Base-by-base conservation (phyloP, 768 basidiomycete genomes). In the Psilocybe cyanescens region DNA sequence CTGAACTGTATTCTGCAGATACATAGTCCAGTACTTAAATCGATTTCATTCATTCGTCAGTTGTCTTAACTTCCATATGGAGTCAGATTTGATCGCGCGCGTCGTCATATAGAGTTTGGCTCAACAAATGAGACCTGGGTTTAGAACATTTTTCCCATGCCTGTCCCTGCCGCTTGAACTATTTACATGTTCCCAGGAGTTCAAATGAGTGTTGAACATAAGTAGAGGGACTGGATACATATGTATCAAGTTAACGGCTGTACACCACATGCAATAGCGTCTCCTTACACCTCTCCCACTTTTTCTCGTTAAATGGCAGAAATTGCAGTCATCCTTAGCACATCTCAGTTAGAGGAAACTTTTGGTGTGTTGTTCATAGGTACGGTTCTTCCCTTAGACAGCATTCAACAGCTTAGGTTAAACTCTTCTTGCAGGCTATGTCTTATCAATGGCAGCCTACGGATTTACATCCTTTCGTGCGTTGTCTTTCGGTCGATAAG, bases 381-480 rank as follows among this genome's bases (percentile, higher is more conserved):
- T 70, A 55, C 35, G 64, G 7, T 55, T 24, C 24, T 47, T 7
- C 19, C 8, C 6, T 30, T 28, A 31, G 24, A 19, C 19, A 1
- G 24, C 24, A 24, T 24, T 24, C 24, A 24, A 24, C 24, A 24
- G 2, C 24, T 24, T 24, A 24, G 24, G 24, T 24, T 24, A 24
- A 24, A 24, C 24, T 24, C n/a, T n/a, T 9, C 28, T 50, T 46
- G 6, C 33, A 68, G 71, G 72, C 9, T 74, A 72, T 63, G 63
- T 69, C 7, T n/a, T 71, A 37, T 59, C 67, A 19, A 66, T 68
- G 63, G 66, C 71, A 9, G 64, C 64, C 24, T 72, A 68, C 60
- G 72, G 72, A 16, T 71, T 74, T 57, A 74, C 71, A 4, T 70
- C 72, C 62, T 74, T 74, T 60, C 72, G 72, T 74, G 44, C 35